phyloP scores from a whole-genome alignment of 148 eudicot species.

The Heliosperma pusillum region DNA sequence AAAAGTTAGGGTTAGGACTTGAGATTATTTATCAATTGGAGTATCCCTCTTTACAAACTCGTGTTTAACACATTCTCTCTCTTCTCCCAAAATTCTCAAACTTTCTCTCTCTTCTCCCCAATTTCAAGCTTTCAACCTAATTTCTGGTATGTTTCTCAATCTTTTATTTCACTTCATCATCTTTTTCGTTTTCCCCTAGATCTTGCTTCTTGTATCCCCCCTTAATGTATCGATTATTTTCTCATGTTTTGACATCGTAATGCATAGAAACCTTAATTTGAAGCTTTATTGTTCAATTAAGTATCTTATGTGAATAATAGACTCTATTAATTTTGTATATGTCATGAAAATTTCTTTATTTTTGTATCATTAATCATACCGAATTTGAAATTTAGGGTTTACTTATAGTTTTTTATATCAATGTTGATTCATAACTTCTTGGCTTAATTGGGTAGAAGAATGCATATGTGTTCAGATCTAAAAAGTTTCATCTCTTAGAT shows the following conservation, averaged over 20 bases:
- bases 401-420: too few species aligned
- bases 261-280: slow-evolving; percentile 13
- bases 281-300: background rate
- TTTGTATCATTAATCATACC: too few species aligned
- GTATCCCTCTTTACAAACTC: background rate
- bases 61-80: slow-evolving; percentile 15
- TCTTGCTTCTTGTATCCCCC: background rate
- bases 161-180: background rate
- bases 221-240: too few species aligned
- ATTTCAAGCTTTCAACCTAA: slow-evolving; percentile 1
- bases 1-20: slow-evolving; percentile 9
- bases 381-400: too few species aligned
- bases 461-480: background rate
- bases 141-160: background rate
- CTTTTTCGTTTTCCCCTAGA: background rate
- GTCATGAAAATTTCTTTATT: too few species aligned
- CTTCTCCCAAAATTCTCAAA: background rate
- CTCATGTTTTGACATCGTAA: background rate
- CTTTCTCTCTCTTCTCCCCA: slow-evolving; percentile 14
- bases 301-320: too few species aligned
- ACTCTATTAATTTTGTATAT: too few species aligned
- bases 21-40: background rate
- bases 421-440: too few species aligned
- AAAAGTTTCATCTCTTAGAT: background rate
- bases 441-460: too few species aligned